phyloP scores from a whole-genome alignment of 23 red algal species.

The Gracilaria vermiculophylla region DNA sequence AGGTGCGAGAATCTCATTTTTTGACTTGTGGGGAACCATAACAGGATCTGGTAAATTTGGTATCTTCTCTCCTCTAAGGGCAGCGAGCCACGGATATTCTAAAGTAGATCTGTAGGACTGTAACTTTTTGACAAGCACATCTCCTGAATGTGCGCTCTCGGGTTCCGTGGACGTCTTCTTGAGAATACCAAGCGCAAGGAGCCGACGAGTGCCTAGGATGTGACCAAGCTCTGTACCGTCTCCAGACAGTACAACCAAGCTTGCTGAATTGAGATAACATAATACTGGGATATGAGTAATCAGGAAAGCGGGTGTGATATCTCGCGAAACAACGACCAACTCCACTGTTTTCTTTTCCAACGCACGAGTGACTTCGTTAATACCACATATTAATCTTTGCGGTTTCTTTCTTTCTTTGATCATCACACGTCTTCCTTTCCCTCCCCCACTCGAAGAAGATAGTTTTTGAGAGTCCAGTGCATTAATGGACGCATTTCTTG shows the following conservation, averaged over 20 bases:
- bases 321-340: conserved; percentile 43
- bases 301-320: conserved; percentile 41
- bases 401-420: conserved; percentile 3
- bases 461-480: not conserved
- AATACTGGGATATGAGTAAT: conserved; percentile 51
- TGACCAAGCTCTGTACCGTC: conserved; percentile 45
- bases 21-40: conserved; percentile 43
- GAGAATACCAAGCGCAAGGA: conserved; percentile 27
- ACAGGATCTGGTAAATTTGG: conserved; percentile 34
- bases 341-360: conserved; percentile 22
- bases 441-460: not conserved
- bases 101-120: not conserved
- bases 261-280: conserved; percentile 25
- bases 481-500: not conserved
- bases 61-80: not conserved
- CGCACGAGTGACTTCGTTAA: conserved; percentile 65
- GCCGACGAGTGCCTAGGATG: conserved; percentile 20
- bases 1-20: conserved; percentile 15
- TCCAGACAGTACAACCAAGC: conserved; percentile 46
- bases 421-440: too few relatives aligned
- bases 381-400: conserved; percentile 3
- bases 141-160: not conserved
- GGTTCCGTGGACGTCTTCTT: not conserved
- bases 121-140: conserved; percentile 4
- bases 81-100: conserved; percentile 60